phyloP scores from a whole-genome alignment of 352 stramenopile genomes.

The Thalassiosira oceanica region DNA sequence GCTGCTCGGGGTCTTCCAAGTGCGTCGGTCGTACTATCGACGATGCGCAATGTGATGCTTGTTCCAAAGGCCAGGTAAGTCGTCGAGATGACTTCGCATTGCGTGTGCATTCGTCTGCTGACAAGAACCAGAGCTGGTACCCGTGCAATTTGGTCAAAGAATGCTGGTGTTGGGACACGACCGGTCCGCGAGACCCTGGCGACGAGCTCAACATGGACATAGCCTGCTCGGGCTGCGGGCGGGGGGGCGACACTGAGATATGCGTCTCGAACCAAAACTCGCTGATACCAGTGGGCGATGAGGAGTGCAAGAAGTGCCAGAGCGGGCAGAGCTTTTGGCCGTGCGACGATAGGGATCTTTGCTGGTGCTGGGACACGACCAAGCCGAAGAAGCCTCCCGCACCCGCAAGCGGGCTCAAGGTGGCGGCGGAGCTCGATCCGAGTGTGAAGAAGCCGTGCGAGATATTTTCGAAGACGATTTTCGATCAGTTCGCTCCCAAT shows the following conservation, averaged over 20 bases:
- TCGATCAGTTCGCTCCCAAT: conserved; percentile 23
- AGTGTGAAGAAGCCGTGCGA: conserved; percentile 9
- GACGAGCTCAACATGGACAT: not conserved
- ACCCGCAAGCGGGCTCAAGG: conserved; percentile 11
- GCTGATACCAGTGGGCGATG: conserved; percentile 14
- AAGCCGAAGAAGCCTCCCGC: conserved; percentile 39
- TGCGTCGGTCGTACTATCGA: too few relatives aligned
- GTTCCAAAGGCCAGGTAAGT: too few relatives aligned
- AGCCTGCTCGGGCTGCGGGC: conserved; percentile 4
- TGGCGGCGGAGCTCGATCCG: not conserved
- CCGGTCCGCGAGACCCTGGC: conserved; percentile 5
- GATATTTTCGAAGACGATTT: conserved; percentile 25
- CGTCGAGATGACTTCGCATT: too few relatives aligned
- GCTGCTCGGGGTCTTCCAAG: too few relatives aligned
- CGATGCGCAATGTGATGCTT: too few relatives aligned
- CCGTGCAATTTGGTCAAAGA: too few relatives aligned
- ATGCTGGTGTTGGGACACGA: too few relatives aligned
- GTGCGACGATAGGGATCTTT: conserved; percentile 21
- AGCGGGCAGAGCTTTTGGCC: conserved; percentile 34
- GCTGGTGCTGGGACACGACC: conserved; percentile 41
- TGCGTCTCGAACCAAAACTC: conserved; percentile 36
- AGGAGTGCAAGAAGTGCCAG: conserved; percentile 18
- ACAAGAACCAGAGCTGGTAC: too few relatives aligned
- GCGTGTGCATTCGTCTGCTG: too few relatives aligned
- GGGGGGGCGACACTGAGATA: conserved; percentile 8